Evolutionary conservation across 192 early-diverging fungal genomes (phyloP).

Genomic region (Linnemannia schmuckeri): DNA sequence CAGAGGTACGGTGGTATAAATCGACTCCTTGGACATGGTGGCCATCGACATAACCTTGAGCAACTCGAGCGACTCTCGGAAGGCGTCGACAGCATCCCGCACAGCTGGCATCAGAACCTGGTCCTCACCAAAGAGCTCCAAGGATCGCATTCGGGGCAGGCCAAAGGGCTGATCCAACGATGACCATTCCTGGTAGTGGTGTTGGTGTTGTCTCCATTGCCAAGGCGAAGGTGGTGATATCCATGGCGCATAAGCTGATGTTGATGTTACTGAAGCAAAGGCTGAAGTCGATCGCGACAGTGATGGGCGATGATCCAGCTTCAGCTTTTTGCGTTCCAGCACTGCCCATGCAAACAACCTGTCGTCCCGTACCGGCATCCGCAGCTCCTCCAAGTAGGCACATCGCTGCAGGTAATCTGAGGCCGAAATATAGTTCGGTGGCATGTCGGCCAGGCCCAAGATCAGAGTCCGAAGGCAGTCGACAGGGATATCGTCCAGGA

Average conservation of each 20-base stretch:
- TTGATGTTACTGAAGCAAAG: neutral
- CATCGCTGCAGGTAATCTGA: slow-evolving; percentile 23
- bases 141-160: slow-evolving; percentile 9
- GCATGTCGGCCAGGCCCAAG: slow-evolving; percentile 34
- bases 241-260: neutral
- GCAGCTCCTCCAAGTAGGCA: slow-evolving; percentile 20
- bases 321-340: neutral
- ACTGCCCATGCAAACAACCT: slow-evolving; percentile 39
- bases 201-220: slow-evolving; percentile 14
- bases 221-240: slow-evolving; percentile 6
- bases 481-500: slow-evolving; percentile 32
- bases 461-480: slow-evolving; percentile 33
- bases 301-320: neutral
- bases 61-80: slow-evolving; percentile 38
- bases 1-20: slow-evolving; percentile 14
- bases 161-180: slow-evolving; percentile 1
- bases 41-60: slow-evolving; percentile 37
- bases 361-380: slow-evolving; percentile 41
- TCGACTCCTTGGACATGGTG: neutral
- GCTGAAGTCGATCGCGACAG: neutral
- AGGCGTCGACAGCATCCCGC: slow-evolving; percentile 32
- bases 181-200: slow-evolving; percentile 17
- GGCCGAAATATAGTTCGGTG: slow-evolving; percentile 19
- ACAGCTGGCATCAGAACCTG: slow-evolving; percentile 32
- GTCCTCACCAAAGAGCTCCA: slow-evolving; percentile 50